Evolutionary conservation across 495 filamentous ascomycete genomes (phyloP).

Genomic region (Diplogelasinospora grovesii): DNA sequence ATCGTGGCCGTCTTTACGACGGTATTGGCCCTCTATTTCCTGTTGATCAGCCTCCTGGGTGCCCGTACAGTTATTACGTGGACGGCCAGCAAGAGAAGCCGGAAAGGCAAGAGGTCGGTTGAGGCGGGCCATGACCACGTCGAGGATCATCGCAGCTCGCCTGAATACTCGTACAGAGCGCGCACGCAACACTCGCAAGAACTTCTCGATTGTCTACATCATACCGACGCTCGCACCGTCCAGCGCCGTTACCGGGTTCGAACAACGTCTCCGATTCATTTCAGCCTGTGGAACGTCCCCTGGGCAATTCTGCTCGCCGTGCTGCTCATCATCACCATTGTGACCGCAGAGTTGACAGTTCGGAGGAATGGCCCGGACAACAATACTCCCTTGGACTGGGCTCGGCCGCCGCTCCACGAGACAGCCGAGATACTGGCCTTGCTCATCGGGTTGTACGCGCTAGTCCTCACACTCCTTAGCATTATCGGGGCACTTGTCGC

Average conservation of each 20-base stretch:
- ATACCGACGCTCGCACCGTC: conserved; percentile 13
- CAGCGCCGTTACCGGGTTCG: conserved; percentile 16
- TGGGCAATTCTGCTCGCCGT: conserved; percentile 21
- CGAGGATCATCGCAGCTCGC: conserved; percentile 9
- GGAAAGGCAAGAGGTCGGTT: conserved; percentile 8
- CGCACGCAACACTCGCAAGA: conserved; percentile 19
- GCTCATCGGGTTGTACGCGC: conserved; percentile 20
- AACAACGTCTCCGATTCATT: conserved; percentile 12
- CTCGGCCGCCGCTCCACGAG: conserved; percentile 20
- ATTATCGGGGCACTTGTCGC: conserved; percentile 14
- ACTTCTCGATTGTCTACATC: conserved; percentile 20
- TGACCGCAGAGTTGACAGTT: conserved; percentile 21
- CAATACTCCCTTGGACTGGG: conserved; percentile 20
- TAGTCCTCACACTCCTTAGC: conserved; percentile 20
- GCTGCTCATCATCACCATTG: conserved; percentile 16
- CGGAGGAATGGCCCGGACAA: conserved; percentile 18
- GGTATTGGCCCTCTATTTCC: conserved; percentile 16
- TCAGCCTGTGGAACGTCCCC: conserved; percentile 22
- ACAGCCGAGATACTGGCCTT: conserved; percentile 24
- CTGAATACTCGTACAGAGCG: conserved; percentile 15
- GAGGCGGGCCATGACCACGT: conserved; percentile 9
- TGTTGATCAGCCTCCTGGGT: conserved; percentile 15
- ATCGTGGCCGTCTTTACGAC: conserved; percentile 24
- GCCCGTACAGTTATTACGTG: conserved; percentile 4
- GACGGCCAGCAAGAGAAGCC: not conserved